These are phyloP conservation scores for Gleditsia sinensis DNA, from an alignment of 306 rosid genomes.

Conservation along the genomic window DNA sequence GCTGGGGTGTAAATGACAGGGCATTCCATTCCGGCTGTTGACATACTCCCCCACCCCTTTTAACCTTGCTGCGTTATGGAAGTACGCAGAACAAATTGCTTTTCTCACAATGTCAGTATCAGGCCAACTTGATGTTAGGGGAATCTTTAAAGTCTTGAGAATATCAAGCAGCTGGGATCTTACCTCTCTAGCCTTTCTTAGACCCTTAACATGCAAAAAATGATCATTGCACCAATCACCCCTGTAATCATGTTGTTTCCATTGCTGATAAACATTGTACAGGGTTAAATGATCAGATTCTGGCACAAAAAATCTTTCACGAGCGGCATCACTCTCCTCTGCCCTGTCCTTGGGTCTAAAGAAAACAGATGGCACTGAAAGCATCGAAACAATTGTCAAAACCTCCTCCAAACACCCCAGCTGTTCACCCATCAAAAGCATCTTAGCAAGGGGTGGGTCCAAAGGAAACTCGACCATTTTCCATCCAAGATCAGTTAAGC, in stretches of 20 bases:
- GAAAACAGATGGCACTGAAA: slow-evolving; percentile 96
- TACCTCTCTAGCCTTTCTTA: slow-evolving; percentile 93
- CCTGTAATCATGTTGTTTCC: slow-evolving; percentile 94
- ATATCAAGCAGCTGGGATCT: slow-evolving; percentile 92
- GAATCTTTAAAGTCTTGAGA: slow-evolving; percentile 82
- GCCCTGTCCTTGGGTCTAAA: slow-evolving; percentile 94
- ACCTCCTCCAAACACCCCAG: slow-evolving; percentile 87
- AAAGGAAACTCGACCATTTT: slow-evolving; percentile 98
- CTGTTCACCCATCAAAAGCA: slow-evolving; percentile 90
- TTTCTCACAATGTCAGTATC: slow-evolving; percentile 88
- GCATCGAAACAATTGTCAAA: slow-evolving; percentile 94
- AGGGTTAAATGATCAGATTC: slow-evolving; percentile 94
- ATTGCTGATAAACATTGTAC: slow-evolving; percentile 91
- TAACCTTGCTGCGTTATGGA: slow-evolving; percentile 85
- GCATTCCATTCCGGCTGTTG: slow-evolving; percentile 86
- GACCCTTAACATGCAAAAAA: slow-evolving; percentile 88
- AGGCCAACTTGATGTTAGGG: slow-evolving; percentile 72
- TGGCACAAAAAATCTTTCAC: slow-evolving; percentile 87
- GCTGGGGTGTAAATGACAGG: slow-evolving; percentile 94
- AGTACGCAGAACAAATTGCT: slow-evolving; percentile 95
- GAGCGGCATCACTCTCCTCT: slow-evolving; percentile 98
- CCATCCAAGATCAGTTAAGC: slow-evolving; percentile 92
- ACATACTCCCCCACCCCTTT: slow-evolving; percentile 98
- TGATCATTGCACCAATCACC: slow-evolving; percentile 99
- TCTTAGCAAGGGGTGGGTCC: slow-evolving; percentile 98